These are phyloP conservation scores for Phytophthora rubi DNA, from an alignment of 352 stramenopile genomes.

Conservation along the genomic window DNA sequence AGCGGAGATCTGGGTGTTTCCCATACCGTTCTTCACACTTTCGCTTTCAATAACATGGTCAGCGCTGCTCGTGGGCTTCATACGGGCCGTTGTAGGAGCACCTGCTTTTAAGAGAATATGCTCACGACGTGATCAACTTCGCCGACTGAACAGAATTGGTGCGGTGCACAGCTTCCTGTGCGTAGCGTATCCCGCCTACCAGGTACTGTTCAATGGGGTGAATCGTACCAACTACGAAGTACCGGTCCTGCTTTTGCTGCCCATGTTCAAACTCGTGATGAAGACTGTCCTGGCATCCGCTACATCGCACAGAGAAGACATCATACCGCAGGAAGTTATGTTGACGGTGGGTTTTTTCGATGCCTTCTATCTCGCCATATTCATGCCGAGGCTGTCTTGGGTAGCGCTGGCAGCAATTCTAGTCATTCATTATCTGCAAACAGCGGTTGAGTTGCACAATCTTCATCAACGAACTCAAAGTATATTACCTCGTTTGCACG, in stretches of 20 bases:
- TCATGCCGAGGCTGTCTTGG: slow-evolving; percentile 17
- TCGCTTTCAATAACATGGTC: background rate
- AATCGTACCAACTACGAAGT: background rate
- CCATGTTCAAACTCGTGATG: background rate
- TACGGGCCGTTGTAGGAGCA: background rate
- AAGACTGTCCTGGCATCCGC: background rate
- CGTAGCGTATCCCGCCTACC: background rate
- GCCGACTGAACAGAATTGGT: background rate
- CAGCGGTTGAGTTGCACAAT: slow-evolving; percentile 9
- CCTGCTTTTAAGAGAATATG: background rate
- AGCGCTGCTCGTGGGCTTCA: background rate
- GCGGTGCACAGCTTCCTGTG: background rate
- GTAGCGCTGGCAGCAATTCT: slow-evolving; percentile 1
- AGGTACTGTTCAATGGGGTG: background rate
- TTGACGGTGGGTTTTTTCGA: slow-evolving; percentile 15
- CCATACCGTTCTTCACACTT: slow-evolving; percentile 2
- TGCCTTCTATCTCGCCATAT: slow-evolving; percentile 22
- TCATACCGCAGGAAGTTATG: background rate
- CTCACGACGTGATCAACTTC: slow-evolving; percentile 8
- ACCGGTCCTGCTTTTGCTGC: background rate
- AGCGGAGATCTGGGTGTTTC: background rate
- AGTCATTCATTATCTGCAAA: slow-evolving; percentile 10
- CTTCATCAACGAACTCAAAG: slow-evolving; percentile 8
- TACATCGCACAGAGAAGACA: background rate
- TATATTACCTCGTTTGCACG: slow-evolving; percentile 5